Conservation (phyloP, 495 filamentous ascomycete species). For the Xylaria venustula region DNA sequence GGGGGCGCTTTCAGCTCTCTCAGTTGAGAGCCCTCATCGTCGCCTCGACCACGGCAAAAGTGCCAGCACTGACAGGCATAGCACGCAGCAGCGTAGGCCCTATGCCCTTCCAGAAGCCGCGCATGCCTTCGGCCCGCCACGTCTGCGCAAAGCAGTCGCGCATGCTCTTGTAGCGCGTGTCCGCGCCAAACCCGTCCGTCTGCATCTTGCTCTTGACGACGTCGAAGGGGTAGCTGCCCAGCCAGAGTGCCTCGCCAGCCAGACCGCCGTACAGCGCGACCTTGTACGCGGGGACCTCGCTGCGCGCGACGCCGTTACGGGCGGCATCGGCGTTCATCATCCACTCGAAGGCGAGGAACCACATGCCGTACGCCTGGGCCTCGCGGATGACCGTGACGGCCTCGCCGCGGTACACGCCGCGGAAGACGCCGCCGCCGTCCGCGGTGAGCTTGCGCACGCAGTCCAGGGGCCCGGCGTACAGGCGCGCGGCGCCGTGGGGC, state of each 20-base stretch:
- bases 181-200: conserved; percentile 75
- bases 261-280: conserved; percentile 90
- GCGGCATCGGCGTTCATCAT: conserved; percentile 87
- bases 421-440: conserved; percentile 60
- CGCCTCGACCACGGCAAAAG: conserved; percentile 79
- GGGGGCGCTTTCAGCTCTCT: background rate
- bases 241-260: conserved; percentile 91
- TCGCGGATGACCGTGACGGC: conserved; percentile 84
- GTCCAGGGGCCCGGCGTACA: conserved; percentile 85
- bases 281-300: conserved; percentile 77
- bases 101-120: conserved; percentile 95
- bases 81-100: conserved; percentile 91
- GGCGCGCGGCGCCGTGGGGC: conserved; percentile 73
- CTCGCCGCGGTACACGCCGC: conserved; percentile 82
- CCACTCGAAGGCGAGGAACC: conserved; percentile 94
- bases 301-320: conserved; percentile 68
- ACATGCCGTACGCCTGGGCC: conserved; percentile 90
- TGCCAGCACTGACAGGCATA: conserved; percentile 96
- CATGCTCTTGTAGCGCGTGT: conserved; percentile 75
- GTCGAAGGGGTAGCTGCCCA: conserved; percentile 91
- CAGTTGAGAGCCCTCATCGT: conserved; percentile 59
- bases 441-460: conserved; percentile 80
- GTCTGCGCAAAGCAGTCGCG: conserved; percentile 87
- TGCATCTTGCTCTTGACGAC: conserved; percentile 99
- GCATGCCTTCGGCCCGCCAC: conserved; percentile 69